phyloP scores from a whole-genome alignment of 139 green algal genomes.

The Tetraselmis striata region DNA sequence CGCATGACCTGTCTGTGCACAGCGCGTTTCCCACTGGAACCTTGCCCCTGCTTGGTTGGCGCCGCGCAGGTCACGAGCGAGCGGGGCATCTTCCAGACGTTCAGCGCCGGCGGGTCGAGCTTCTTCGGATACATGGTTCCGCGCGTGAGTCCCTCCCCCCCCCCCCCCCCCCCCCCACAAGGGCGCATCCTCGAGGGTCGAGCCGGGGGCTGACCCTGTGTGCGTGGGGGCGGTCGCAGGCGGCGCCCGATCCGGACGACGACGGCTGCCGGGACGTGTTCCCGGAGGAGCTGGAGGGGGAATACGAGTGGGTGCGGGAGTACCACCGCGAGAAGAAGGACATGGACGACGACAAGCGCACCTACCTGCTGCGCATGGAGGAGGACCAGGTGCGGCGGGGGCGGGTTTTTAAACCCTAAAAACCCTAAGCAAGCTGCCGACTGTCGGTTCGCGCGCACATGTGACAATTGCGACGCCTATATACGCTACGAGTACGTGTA shows the following conservation, averaged over 20 bases:
- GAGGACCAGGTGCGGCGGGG: constrained; percentile 15
- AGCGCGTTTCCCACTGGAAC: no score
- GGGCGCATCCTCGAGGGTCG: no score
- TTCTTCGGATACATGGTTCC: background rate
- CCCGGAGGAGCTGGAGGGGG: constrained; percentile 14
- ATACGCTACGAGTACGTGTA: no score
- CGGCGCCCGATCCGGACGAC: background rate
- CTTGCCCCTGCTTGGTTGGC: background rate
- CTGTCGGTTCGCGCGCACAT: no score
- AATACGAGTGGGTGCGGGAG: constrained; percentile 51
- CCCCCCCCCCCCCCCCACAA: no score
- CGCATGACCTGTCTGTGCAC: no score
- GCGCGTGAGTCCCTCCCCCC: background rate
- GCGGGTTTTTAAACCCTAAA: no score
- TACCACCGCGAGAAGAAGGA: constrained; percentile 26
- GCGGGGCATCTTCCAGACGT: background rate
- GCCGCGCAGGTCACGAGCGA: background rate
- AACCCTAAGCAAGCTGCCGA: no score
- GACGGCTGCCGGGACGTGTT: background rate
- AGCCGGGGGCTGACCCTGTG: no score
- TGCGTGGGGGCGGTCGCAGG: background rate
- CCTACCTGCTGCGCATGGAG: constrained; percentile 30
- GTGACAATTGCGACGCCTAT: no score
- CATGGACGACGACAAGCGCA: constrained; percentile 21
- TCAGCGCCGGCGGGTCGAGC: background rate